phyloP scores from a whole-genome alignment of 2,329 filamentous ascomycete species.

The Fusarium mexicanum region DNA sequence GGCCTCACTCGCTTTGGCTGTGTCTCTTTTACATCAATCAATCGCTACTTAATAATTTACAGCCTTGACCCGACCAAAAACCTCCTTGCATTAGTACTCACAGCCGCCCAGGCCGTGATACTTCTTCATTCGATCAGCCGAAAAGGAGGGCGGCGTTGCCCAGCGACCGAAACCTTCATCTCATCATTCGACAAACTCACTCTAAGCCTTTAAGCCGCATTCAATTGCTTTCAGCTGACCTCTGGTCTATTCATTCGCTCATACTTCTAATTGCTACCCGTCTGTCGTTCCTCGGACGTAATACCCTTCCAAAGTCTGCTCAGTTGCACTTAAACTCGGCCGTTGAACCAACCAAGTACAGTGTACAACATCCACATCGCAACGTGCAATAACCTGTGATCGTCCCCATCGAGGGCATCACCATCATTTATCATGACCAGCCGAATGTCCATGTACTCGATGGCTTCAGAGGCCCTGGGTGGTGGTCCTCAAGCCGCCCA shows the following conservation, averaged over 20 bases:
- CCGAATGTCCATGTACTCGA: conserved; percentile 75
- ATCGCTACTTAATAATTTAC: conserved; percentile 48
- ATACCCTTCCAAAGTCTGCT: background rate
- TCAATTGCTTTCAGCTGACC: conserved; percentile 13
- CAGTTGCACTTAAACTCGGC: conserved; percentile 15
- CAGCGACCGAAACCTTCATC: conserved; percentile 40
- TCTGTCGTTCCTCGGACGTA: conserved; percentile 15
- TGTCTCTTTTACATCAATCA: conserved; percentile 45
- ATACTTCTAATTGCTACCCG: conserved; percentile 16
- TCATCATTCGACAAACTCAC: conserved; percentile 28
- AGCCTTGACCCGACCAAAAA: conserved; percentile 4
- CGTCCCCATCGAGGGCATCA: conserved; percentile 52
- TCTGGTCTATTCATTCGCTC: conserved; percentile 29
- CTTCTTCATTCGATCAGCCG: conserved; percentile 23
- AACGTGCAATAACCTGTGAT: conserved; percentile 44
- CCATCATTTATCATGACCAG: conserved; percentile 62
- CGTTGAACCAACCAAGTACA: conserved; percentile 18
- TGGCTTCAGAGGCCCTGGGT: conserved; percentile 70
- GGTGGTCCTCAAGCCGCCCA: conserved; percentile 77
- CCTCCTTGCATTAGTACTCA: conserved; percentile 18
- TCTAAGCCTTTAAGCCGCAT: conserved; percentile 24
- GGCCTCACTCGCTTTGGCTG: conserved; percentile 70
- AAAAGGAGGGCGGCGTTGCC: conserved; percentile 47
- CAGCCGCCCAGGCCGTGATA: conserved; percentile 31
- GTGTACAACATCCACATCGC: conserved; percentile 27